Percentiles rank a stretch among this genome's conserved stretches.
phyloP scores from a whole-genome alignment of 1,284 basidiomycete genomes.

The Sphagnurus paluster region DNA sequence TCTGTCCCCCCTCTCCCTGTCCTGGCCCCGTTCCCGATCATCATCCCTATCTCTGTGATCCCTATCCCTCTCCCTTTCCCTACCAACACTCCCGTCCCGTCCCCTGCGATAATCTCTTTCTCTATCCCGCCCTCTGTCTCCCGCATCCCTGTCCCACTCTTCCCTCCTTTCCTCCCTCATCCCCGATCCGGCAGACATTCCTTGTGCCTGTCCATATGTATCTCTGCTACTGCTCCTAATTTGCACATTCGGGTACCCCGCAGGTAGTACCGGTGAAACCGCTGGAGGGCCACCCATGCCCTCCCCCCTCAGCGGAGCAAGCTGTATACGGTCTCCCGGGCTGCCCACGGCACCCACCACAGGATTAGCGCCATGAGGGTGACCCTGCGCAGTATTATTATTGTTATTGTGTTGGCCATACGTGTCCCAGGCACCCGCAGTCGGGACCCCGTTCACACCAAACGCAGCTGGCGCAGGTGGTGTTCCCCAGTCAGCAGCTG shows the following conservation, averaged over 20 bases:
- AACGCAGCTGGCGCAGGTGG: conserved; percentile 11
- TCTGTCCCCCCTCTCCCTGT: conserved; percentile 27
- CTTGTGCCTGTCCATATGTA: conserved; percentile 8
- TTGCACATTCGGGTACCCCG: conserved; percentile 32
- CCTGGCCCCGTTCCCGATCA: conserved; percentile 19
- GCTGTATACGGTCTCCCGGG: conserved; percentile 48
- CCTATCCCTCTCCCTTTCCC: conserved; percentile 18
- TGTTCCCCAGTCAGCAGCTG: conserved; percentile 22
- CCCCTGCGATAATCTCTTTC: conserved; percentile 8
- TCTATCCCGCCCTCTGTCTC: conserved; percentile 12
- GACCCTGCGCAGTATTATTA: not conserved
- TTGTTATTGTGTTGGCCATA: conserved; percentile 4
- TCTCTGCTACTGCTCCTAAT: conserved; percentile 21
- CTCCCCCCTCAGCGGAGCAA: conserved; percentile 48
- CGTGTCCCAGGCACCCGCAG: conserved; percentile 9
- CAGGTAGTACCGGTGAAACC: conserved; percentile 15
- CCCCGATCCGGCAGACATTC: conserved; percentile 9
- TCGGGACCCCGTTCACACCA: conserved; percentile 10
- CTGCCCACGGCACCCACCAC: conserved; percentile 22
- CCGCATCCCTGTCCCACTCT: conserved; percentile 13
- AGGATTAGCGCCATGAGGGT: not conserved
- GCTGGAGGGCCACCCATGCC: conserved; percentile 9
- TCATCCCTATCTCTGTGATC: conserved; percentile 20
- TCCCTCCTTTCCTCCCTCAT: conserved; percentile 17
- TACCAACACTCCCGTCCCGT: conserved; percentile 9